A percentile compares a stretch with the other conserved stretches of the same genome.
Conservation (phyloP, 1,139 yeast genomes). For the Yamadazyma atlantica region DNA sequence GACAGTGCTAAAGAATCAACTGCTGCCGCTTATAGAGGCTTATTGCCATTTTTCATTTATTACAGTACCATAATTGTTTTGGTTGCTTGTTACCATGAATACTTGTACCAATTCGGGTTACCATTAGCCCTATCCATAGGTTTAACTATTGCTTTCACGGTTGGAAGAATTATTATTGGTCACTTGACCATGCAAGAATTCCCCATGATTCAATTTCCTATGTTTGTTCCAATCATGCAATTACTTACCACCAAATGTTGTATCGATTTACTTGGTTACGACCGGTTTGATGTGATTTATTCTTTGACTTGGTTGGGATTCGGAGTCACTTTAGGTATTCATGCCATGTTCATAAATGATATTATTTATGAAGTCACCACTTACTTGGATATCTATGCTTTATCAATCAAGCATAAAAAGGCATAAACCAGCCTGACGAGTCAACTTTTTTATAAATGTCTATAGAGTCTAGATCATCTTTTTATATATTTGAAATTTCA, state of each 20-base stretch:
- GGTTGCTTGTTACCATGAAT: constrained; percentile 49
- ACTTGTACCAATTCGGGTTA: constrained; percentile 47
- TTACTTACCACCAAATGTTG: constrained; percentile 42
- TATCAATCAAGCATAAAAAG: constrained; percentile 79
- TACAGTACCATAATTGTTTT: constrained; percentile 54
- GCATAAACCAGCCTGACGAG: constrained; percentile 22
- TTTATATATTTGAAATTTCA: too few relatives aligned
- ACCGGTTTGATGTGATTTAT: constrained; percentile 37
- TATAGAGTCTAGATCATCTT: too few relatives aligned
- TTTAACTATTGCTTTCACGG: constrained; percentile 73
- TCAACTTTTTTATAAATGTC: too few relatives aligned
- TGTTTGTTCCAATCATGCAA: constrained; percentile 65
- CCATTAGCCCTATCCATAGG: constrained; percentile 74
- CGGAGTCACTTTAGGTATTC: constrained; percentile 75
- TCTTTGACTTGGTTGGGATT: constrained; percentile 69
- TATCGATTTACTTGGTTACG: constrained; percentile 38
- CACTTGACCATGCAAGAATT: constrained; percentile 80
- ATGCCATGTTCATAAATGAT: constrained; percentile 77
- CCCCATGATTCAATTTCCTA: constrained; percentile 72
- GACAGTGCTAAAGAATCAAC: constrained; percentile 25
- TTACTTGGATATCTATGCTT: constrained; percentile 81
- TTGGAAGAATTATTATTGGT: constrained; percentile 86
- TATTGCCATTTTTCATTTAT: constrained; percentile 69
- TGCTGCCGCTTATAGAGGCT: constrained; percentile 55
- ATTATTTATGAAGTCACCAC: constrained; percentile 80